Percentiles rank a stretch among this genome's conserved stretches.
Conservation (phyloP, 768 basidiomycete species). For the Erythrobasidium yunnanense region DNA sequence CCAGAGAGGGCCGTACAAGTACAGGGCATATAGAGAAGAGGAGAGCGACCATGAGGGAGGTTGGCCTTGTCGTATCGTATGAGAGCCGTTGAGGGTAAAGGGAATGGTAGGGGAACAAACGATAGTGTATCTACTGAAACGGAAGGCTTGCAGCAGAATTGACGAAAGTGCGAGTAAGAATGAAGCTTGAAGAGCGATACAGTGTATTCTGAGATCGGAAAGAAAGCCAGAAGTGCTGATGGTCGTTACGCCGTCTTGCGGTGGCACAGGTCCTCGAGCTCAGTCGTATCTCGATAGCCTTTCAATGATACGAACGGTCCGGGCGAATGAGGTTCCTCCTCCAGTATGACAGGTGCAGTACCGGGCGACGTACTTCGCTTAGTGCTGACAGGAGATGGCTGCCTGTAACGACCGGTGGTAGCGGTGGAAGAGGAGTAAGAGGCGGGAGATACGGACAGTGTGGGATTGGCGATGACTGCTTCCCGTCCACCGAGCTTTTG, state of each 20-base stretch:
- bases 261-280: neutral
- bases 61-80: too few relatives aligned
- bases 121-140: too few relatives aligned
- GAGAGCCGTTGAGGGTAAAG: too few relatives aligned
- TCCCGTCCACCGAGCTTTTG: constrained; percentile 15
- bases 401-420: neutral
- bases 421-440: neutral
- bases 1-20: too few relatives aligned
- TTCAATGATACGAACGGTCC: constrained; percentile 9
- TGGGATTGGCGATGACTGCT: constrained; percentile 18
- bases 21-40: too few relatives aligned
- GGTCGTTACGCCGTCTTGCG: neutral
- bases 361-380: neutral
- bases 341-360: neutral
- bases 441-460: neutral
- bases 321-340: neutral
- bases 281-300: constrained; percentile 16
- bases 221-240: neutral
- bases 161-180: too few relatives aligned
- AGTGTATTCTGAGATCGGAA: neutral
- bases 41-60: too few relatives aligned
- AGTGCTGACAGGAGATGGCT: neutral
- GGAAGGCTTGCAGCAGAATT: too few relatives aligned
- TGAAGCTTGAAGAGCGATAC: too few relatives aligned
- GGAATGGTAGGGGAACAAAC: too few relatives aligned